A percentile compares a stretch with the other conserved stretches of the same genome.
Evolutionary conservation across 192 early-diverging fungal species (phyloP).

Genomic region (Mortierella antarctica): DNA sequence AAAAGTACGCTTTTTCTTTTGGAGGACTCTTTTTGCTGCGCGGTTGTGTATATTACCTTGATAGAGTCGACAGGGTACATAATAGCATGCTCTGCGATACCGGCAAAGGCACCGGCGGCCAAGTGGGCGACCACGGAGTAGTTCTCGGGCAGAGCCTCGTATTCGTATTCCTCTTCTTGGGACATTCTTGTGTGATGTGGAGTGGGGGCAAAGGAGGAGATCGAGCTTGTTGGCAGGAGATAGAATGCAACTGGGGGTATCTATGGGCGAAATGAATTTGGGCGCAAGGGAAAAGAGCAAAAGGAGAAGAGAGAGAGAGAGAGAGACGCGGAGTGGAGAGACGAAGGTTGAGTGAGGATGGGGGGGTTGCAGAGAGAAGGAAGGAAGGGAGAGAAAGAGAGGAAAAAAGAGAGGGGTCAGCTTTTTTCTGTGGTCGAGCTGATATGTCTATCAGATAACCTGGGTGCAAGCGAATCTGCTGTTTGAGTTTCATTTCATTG

Average conservation of each 20-base stretch:
- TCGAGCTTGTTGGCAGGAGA: background rate
- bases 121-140: slow-evolving; percentile 82
- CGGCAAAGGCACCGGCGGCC: slow-evolving; percentile 92
- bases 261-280: background rate
- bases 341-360: background rate
- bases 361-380: background rate
- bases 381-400: background rate
- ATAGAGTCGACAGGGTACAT: slow-evolving; percentile 96
- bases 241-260: background rate
- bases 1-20: background rate
- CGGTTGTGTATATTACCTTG: slow-evolving; percentile 71
- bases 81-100: slow-evolving; percentile 94
- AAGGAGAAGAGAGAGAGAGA: background rate
- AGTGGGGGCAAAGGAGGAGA: background rate
- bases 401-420: background rate
- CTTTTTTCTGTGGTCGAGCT: background rate
- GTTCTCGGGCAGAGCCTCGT: slow-evolving; percentile 88
- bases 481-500: background rate
- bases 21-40: background rate
- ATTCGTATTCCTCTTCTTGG: slow-evolving; percentile 76
- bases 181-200: slow-evolving; percentile 27
- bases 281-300: background rate
- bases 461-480: background rate
- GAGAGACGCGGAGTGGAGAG: background rate
- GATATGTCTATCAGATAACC: slow-evolving; percentile 8